Evolutionary conservation across 441 rosid genomes (phyloP).

Genomic region (Brassica hybrid): DNA sequence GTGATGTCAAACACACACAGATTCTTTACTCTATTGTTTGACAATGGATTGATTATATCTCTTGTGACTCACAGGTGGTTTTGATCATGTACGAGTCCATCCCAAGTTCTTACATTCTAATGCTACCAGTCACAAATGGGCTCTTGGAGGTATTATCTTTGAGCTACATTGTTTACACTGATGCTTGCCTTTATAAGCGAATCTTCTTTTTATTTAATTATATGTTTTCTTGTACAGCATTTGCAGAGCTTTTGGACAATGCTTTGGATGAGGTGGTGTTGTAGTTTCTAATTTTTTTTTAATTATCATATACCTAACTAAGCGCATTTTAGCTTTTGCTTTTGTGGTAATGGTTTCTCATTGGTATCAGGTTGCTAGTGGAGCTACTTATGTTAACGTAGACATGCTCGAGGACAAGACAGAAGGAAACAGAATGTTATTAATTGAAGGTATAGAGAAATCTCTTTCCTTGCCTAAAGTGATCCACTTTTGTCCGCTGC

Average conservation of each 20-base stretch:
- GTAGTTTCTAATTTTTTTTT: background rate
- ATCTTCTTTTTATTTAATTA: background rate
- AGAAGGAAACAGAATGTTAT: slow-evolving; percentile 69
- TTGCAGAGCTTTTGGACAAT: slow-evolving; percentile 95
- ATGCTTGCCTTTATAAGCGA: no score
- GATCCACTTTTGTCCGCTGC: background rate
- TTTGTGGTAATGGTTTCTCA: background rate
- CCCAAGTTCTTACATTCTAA: slow-evolving; percentile 96
- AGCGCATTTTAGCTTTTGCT: background rate
- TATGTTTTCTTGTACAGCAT: slow-evolving; percentile 58
- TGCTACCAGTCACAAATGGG: slow-evolving; percentile 99
- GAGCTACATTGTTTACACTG: no score
- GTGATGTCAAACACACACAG: no score
- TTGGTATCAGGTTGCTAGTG: slow-evolving; percentile 62
- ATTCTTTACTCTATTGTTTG: background rate
- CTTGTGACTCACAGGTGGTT: slow-evolving; percentile 52
- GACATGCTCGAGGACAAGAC: slow-evolving; percentile 72
- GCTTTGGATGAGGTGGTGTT: slow-evolving; percentile 82
- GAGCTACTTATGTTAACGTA: slow-evolving; percentile 78
- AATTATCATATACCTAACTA: background rate
- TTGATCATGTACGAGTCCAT: slow-evolving; percentile 96
- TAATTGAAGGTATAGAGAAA: slow-evolving; percentile 68
- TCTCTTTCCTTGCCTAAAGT: background rate
- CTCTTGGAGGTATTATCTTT: slow-evolving; percentile 76
- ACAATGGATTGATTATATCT: background rate